Base-by-base conservation (phyloP, 345 rosid species). In the Populus nigra region DNA sequence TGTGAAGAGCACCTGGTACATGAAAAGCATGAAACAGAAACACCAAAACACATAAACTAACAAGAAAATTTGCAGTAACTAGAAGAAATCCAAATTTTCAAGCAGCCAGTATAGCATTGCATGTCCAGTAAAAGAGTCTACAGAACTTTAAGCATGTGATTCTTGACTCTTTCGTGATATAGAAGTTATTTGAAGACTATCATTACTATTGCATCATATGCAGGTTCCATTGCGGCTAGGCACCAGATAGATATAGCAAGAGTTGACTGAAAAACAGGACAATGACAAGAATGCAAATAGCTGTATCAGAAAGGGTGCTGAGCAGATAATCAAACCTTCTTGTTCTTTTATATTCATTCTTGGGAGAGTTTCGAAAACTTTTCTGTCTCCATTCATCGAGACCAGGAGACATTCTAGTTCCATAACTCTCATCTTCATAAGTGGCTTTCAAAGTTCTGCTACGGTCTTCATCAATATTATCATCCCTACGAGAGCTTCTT, bases 331-430 rank as follows among this genome's bases (percentile, higher is more conserved):
- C 65, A 72, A 57, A 95, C 98, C 93, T 88, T 77, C 79, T 86
- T 65, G 83, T 77, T 78, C 91, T 82, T 74, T 81, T 83, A 87
- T 88, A 83, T 72, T 90, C 93, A 78, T 74, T 86, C 55, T 76
- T 88, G 69, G 98, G 91, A 38, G 98, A 94, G 31, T 65, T 88
- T 69, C 66, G 90, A 68, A 67, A 88, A 79, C 38, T 87, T 61
- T 82, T 88, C 73, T 88, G 91, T 74, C 92, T 89, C 90, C 88
- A 89, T 31, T 92, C 98, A 65, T 92, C 91, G 71, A 87, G 89
- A 76, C 91, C 97, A 80, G 93, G 93, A 59, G 98, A 89, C 85
- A 91, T 93, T 87, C 88, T 85, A 65, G 85, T 81, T 73, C 86
- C 80, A 76, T 89, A 89, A 77, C 81, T 82, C 45, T 83, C 90